A percentile compares a stretch with the other conserved stretches of the same genome.
phyloP scores from a whole-genome alignment of 345 rosid species.

The Eucalyptus regnans region DNA sequence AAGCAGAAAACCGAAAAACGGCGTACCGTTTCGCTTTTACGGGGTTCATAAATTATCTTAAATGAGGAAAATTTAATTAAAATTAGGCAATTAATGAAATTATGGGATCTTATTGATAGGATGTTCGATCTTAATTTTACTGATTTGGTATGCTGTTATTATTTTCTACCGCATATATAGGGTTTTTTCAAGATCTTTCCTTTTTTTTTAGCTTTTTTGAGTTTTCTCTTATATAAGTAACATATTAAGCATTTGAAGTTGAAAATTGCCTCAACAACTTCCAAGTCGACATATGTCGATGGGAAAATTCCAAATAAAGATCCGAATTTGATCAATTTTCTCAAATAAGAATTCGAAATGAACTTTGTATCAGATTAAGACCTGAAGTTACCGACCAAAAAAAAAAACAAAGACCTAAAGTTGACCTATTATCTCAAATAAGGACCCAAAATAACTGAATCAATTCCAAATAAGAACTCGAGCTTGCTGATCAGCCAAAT shows the following conservation, averaged over 20 bases:
- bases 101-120: neutral
- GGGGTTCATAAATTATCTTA: neutral
- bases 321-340: no score
- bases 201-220: neutral
- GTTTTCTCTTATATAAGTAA: neutral
- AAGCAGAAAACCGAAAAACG: neutral
- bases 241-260: neutral
- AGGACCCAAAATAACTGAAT: no score
- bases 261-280: neutral
- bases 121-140: neutral
- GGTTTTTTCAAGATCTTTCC: neutral
- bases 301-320: neutral
- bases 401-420: no score
- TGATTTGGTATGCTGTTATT: neutral
- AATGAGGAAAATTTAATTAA: neutral
- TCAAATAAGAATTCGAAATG: no score
- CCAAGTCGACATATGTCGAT: neutral
- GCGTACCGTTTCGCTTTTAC: neutral
- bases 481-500: no score
- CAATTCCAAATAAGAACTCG: no score
- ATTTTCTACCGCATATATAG: neutral
- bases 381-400: no score
- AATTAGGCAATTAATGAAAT: neutral
- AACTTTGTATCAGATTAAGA: no score
- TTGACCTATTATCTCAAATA: no score